phyloP scores from a whole-genome alignment of 1,139 yeast species.

The Nakaseomyces uthaithaninus region DNA sequence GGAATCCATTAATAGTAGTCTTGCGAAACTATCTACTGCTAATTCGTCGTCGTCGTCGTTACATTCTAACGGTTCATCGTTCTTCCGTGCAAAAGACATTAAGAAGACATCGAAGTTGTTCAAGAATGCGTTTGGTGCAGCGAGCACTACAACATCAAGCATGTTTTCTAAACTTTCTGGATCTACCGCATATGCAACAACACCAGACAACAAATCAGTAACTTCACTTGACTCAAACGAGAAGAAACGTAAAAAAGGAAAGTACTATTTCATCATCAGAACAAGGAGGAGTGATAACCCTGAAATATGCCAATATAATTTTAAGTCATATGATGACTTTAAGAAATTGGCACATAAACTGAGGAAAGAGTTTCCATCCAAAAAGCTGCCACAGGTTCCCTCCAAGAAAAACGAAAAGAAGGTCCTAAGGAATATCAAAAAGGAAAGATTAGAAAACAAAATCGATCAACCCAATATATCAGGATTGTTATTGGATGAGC shows the following conservation, averaged over 20 bases:
- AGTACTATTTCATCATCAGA: constrained; percentile 40
- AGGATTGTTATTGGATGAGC: background rate
- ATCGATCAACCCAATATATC: constrained; percentile 6
- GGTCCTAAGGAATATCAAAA: constrained; percentile 11
- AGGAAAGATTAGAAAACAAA: constrained; percentile 14
- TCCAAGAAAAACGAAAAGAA: constrained; percentile 40
- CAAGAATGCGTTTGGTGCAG: constrained; percentile 23
- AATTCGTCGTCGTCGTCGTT: constrained; percentile 9
- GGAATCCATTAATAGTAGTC: background rate
- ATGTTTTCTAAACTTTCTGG: constrained; percentile 28
- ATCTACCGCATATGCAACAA: constrained; percentile 1
- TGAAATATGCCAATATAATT: constrained; percentile 41
- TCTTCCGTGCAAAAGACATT: constrained; percentile 3
- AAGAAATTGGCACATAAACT: constrained; percentile 45
- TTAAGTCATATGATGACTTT: constrained; percentile 62
- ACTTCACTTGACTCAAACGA: background rate
- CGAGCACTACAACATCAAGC: constrained; percentile 13
- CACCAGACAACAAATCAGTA: background rate
- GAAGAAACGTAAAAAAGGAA: constrained; percentile 9
- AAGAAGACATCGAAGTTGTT: constrained; percentile 26
- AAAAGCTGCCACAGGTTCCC: constrained; percentile 59
- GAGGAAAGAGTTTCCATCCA: constrained; percentile 58
- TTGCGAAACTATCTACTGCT: constrained; percentile 5
- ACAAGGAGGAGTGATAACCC: constrained; percentile 30
- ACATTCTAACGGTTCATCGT: constrained; percentile 1